Base-by-base conservation (phyloP, 495 filamentous ascomycete genomes). In the Cudoniella acicularis region DNA sequence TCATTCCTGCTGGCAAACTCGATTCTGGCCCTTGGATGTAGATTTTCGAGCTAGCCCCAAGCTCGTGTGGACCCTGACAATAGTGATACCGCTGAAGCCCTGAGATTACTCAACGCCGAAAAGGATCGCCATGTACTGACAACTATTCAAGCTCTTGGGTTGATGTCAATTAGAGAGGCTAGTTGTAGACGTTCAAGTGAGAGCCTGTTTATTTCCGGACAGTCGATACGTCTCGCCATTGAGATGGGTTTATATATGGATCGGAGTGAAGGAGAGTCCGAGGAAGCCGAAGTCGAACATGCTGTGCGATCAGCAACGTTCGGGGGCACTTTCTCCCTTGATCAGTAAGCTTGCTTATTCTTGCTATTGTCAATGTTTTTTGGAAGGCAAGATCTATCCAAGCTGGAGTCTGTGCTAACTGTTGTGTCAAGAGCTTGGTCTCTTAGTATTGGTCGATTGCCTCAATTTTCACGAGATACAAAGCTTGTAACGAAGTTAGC, bases 1-100 rank as follows among this genome's bases (percentile, higher is more conserved):
- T 91, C 86, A 4, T 71, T 87, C 3, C 77, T 93, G 8, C 73
- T 95, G 1, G 83, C 93, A 22, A 93, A 91, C 60, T 87, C 87
- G 42, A 74, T 93, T 25, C 73, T 91, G 8, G 85, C 89, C 1
- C 65, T 89, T 45, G 88, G 83, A 3, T 92, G 88, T 58, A 82
- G 85, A 51, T 92, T 89, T 65, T 91, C 86, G 6, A 83, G 80
- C 49, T 77, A 83, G n/a, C 72, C 79, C 1, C 78, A 79, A 46
- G 85, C 86, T 40, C 79, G 87, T 10, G 75, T 78, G 40, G 80
- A 87, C 58, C 80, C 83, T 0, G 75, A 83, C 1, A 86, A 96
- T 64, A 84, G 86, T 36, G 82, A 86, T 52, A 87, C 88, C 2
- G 80, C 85, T 25, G 84, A 87, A 65, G 83, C 84, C 21, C 75